phyloP scores from a whole-genome alignment of 2,329 filamentous ascomycete species.

The Alternaria sp. region DNA sequence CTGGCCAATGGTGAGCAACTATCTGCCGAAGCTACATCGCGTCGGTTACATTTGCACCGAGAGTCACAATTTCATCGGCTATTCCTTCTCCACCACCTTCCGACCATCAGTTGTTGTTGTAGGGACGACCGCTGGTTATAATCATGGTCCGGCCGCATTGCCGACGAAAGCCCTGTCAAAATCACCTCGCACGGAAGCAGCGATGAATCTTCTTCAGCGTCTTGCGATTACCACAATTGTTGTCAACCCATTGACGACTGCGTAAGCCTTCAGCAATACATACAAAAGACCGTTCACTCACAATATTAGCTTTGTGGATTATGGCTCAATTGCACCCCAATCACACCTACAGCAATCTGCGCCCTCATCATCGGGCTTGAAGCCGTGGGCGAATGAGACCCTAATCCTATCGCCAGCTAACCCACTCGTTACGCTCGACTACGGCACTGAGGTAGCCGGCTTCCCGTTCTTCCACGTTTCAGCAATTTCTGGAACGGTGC shows the following conservation, averaged over 20 bases:
- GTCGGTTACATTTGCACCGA: background rate
- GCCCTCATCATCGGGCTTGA: background rate
- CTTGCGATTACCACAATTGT: background rate
- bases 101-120: background rate
- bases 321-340: background rate
- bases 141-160: background rate
- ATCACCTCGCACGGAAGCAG: background rate
- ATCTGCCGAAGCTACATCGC: background rate
- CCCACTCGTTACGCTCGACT: constrained; percentile 17
- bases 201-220: background rate
- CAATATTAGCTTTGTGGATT: background rate
- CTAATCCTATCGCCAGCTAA: constrained; percentile 8
- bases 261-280: background rate
- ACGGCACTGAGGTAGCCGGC: constrained; percentile 22
- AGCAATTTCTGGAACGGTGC: background rate
- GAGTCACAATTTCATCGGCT: background rate
- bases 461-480: constrained; percentile 18
- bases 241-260: background rate
- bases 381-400: background rate
- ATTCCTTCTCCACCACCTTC: background rate
- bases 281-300: background rate
- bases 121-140: background rate
- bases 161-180: background rate
- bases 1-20: background rate
- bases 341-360: background rate